phyloP scores from a whole-genome alignment of 2,329 filamentous ascomycete genomes.

The Dothideomycetes sp. region DNA sequence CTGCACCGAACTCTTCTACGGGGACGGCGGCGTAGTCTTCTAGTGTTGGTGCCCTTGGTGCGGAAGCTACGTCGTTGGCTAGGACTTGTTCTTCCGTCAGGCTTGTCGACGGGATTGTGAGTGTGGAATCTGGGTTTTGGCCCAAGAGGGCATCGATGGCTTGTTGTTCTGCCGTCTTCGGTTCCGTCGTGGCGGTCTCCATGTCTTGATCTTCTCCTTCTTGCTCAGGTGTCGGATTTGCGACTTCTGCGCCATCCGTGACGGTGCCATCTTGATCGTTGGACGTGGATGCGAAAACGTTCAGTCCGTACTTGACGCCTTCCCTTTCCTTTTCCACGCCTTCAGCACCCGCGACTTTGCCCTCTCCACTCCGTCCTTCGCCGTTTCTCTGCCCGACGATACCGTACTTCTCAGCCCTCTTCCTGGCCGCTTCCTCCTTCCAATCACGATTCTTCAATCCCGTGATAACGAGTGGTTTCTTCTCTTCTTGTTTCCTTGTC shows the following conservation, averaged over 20 bases:
- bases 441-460: conserved; percentile 53
- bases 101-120: conserved; percentile 29
- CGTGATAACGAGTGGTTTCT: conserved; percentile 48
- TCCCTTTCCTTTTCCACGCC: conserved; percentile 21
- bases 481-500: conserved; percentile 23
- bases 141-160: conserved; percentile 40
- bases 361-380: conserved; percentile 17
- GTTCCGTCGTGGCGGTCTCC: conserved; percentile 19
- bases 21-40: conserved; percentile 83
- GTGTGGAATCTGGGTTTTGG: conserved; percentile 27
- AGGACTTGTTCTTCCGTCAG: conserved; percentile 60
- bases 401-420: conserved; percentile 46
- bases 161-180: conserved; percentile 49
- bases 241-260: conserved; percentile 23
- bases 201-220: conserved; percentile 19
- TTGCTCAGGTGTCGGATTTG: conserved; percentile 19
- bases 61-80: conserved; percentile 56
- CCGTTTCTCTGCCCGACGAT: too few relatives aligned
- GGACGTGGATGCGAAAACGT: background rate
- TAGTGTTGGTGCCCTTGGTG: conserved; percentile 66
- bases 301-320: conserved; percentile 38
- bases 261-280: conserved; percentile 44
- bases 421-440: conserved; percentile 42
- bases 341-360: background rate
- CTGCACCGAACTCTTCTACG: conserved; percentile 89